Base-by-base conservation (phyloP, 352 stramenopile genomes). In the Phytophthora uliginosa region DNA sequence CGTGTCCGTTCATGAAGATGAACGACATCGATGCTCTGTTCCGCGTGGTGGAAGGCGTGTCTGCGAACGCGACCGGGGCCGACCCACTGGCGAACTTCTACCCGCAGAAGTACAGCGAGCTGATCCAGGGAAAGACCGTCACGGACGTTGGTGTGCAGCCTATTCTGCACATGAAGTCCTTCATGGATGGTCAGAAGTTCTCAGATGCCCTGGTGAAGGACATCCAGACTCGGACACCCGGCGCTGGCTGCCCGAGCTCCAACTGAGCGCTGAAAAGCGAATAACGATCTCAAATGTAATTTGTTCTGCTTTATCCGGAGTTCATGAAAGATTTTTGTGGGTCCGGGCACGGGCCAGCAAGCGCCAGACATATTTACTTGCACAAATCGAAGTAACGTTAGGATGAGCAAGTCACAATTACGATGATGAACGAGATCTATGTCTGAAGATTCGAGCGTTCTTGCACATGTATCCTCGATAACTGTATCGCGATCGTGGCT, bases 1-100 rank as follows among this genome's bases (percentile, higher is more conserved):
- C 97, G 12, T 99, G 97, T 59, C 97, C 97, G 5, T 99, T 98
- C 72, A 99, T 99, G 97, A 99, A 99, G 83, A 99, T 99, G 97
- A 99, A 99, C 84, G 95, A 99, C 82, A 91, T 99, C 45, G 97
- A 99, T 71, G 92, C 96, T n/a, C 80, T 99, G 10, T 94, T 98
- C 70, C 88, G 98, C 68, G 91, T 99, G 55, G 83, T 74, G 50
- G 89, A 97, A 66, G 78, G 86, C 10, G 87, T 92, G 8, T 84
- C 79, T 28, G 45, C 71, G 4, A 72, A 81, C 24, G 53, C 64
- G 3, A 69, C 64, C 2, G 74, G 61, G 6, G 63, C 45, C n/a
- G 88, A 95, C 59, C 79, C 81, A 18, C 86, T 98, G 68, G 86
- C 89, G 7, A 92, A 96, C 73, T 97, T 98, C 76, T 86, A 99